A percentile compares a stretch with the other conserved stretches of the same genome.
Conservation (phyloP, 805 yeast genomes). For the Torulaspora quercuum region DNA sequence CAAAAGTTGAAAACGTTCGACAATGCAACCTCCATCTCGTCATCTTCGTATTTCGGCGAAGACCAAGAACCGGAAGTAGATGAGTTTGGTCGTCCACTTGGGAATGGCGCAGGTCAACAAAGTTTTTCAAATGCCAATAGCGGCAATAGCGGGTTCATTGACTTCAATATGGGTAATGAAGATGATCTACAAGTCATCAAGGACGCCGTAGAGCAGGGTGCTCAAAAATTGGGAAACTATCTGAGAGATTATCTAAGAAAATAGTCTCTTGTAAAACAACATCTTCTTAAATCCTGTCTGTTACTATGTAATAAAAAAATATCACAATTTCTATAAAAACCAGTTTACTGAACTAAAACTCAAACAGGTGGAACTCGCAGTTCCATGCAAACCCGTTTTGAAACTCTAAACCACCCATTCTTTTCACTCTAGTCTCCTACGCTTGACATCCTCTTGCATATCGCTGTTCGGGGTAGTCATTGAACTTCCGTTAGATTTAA, state of each 20-base stretch:
- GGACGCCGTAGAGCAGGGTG: slow-evolving; percentile 92
- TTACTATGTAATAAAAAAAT: slow-evolving; percentile 8
- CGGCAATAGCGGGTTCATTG: slow-evolving; percentile 46
- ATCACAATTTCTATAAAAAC: no score
- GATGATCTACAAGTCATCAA: slow-evolving; percentile 86
- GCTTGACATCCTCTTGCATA: slow-evolving; percentile 31
- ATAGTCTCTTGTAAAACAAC: slow-evolving; percentile 11
- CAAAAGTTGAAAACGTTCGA: slow-evolving; percentile 75
- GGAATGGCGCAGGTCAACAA: slow-evolving; percentile 18
- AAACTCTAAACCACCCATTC: no score
- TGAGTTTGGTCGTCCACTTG: slow-evolving; percentile 16
- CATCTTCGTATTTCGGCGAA: slow-evolving; percentile 89
- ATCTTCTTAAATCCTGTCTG: no score
- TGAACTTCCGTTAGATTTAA: slow-evolving; percentile 34
- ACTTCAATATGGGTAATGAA: slow-evolving; percentile 70
- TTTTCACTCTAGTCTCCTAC: slow-evolving; percentile 34
- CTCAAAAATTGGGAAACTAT: slow-evolving; percentile 78
- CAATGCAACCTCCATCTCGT: slow-evolving; percentile 88
- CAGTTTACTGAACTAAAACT: no score
- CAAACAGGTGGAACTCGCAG: no score
- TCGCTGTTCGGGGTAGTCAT: slow-evolving; percentile 38
- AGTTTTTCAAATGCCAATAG: slow-evolving; percentile 26
- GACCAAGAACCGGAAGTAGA: slow-evolving; percentile 52
- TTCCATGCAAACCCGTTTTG: no score
- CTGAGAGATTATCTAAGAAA: slow-evolving; percentile 78